Evolutionary conservation across 2,329 filamentous ascomycete species (phyloP).

Genomic region (Clonostachys rhizophaga): DNA sequence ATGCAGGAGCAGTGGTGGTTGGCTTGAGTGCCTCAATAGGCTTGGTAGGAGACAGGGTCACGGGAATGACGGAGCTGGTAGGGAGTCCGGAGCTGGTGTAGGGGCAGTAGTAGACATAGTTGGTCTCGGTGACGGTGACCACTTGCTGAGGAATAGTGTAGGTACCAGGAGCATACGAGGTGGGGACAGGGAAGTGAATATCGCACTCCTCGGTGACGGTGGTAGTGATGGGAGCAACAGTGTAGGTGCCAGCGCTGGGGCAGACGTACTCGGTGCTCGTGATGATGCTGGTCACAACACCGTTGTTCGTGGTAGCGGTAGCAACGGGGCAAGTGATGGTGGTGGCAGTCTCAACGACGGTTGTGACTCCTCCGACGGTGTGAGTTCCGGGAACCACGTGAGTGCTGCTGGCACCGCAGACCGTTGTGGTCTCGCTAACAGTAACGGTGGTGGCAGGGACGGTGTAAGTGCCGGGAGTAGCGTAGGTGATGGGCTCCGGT

Average conservation of each 20-base stretch:
- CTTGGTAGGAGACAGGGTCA: conserved; percentile 11
- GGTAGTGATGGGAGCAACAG: conserved; percentile 65
- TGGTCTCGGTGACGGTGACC: conserved; percentile 65
- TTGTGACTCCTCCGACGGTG: conserved; percentile 70
- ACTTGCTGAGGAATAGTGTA: conserved; percentile 66
- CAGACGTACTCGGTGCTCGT: conserved; percentile 68
- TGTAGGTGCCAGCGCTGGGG: conserved; percentile 71
- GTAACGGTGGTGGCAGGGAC: conserved; percentile 69
- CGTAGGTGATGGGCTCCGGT: conserved; percentile 46
- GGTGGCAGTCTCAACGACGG: conserved; percentile 60
- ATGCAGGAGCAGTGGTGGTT: conserved; percentile 5
- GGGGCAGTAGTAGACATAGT: conserved; percentile 67
- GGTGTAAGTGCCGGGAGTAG: conserved; percentile 69
- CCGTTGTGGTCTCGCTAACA: conserved; percentile 62
- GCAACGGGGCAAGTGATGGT: conserved; percentile 68
- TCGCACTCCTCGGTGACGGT: conserved; percentile 47
- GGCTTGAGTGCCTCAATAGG: conserved; percentile 10
- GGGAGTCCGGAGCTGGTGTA: conserved; percentile 42
- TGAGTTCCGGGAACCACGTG: conserved; percentile 58
- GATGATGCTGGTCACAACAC: conserved; percentile 59
- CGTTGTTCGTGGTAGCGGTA: conserved; percentile 52
- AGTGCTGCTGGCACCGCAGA: conserved; percentile 59
- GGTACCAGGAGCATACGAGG: conserved; percentile 62
- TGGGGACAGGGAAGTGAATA: conserved; percentile 61
- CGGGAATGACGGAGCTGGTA: conserved; percentile 11